phyloP scores from a whole-genome alignment of 495 filamentous ascomycete genomes.

The Penicillium cataractarum region DNA sequence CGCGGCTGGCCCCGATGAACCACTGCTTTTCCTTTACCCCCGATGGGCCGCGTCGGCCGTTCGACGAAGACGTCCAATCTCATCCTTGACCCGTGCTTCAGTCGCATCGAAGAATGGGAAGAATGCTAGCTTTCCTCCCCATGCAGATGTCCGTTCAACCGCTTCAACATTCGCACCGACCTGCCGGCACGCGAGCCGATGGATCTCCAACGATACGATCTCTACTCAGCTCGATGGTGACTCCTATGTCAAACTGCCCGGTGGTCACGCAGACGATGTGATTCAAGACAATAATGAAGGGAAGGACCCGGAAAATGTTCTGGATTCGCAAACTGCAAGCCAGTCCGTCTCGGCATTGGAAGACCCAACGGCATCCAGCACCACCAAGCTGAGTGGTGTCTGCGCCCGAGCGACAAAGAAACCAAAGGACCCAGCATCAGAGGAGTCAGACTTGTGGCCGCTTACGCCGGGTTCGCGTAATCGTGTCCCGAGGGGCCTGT shows the following conservation, averaged over 20 bases:
- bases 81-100: slow-evolving; percentile 22
- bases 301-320: not conserved
- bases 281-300: not conserved
- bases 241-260: not conserved
- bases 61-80: slow-evolving; percentile 28
- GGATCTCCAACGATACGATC: slow-evolving; percentile 28
- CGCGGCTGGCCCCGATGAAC: slow-evolving; percentile 42
- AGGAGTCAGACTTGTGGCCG: not conserved
- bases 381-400: not conserved
- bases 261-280: not conserved
- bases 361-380: not conserved
- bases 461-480: slow-evolving; percentile 1
- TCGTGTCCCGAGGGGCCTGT: slow-evolving; percentile 1
- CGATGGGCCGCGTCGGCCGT: slow-evolving; percentile 41
- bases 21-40: slow-evolving; percentile 53
- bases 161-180: slow-evolving; percentile 15
- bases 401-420: not conserved
- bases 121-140: slow-evolving; percentile 5
- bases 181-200: slow-evolving; percentile 29
- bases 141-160: slow-evolving; percentile 1
- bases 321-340: not conserved
- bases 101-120: not conserved
- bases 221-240: not conserved
- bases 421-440: not conserved
- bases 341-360: not conserved